These are phyloP conservation scores for Clitopilus hobsonii DNA, from an alignment of 768 basidiomycete species.

Conservation along the genomic window DNA sequence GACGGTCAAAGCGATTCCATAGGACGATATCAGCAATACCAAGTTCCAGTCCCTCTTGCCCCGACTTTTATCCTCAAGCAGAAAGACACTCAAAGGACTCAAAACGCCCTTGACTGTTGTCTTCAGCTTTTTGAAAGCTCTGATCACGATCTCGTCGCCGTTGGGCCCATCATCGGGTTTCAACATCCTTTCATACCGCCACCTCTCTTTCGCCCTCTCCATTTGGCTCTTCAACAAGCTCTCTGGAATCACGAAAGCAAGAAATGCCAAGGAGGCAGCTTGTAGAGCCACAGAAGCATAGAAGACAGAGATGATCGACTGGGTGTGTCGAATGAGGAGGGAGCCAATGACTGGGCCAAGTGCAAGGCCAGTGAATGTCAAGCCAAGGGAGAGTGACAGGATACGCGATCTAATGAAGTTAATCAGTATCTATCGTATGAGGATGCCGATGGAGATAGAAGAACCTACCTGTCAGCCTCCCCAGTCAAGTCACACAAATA, in stretches of 20 bases:
- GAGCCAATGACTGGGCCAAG: slow-evolving; percentile 73
- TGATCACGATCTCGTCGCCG: not conserved
- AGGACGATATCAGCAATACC: slow-evolving; percentile 46
- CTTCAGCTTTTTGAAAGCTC: not conserved
- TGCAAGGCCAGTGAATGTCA: slow-evolving; percentile 70
- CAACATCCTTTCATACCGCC: no score
- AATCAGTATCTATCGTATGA: not conserved
- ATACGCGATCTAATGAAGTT: slow-evolving; percentile 44
- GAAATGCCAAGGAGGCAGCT: slow-evolving; percentile 29
- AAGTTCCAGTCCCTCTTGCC: slow-evolving; percentile 60
- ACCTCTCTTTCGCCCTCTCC: not conserved
- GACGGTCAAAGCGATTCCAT: slow-evolving; percentile 42
- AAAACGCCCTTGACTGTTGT: slow-evolving; percentile 49
- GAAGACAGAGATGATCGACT: slow-evolving; percentile 60
- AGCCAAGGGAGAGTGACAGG: slow-evolving; percentile 63
- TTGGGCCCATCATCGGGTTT: no score
- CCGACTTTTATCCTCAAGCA: slow-evolving; percentile 24
- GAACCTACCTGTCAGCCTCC: slow-evolving; percentile 46
- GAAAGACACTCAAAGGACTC: slow-evolving; percentile 63
- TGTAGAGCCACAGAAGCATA: slow-evolving; percentile 56
- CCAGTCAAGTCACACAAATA: slow-evolving; percentile 68
- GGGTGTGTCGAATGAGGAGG: slow-evolving; percentile 55
- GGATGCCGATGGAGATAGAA: not conserved
- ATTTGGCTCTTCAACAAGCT: slow-evolving; percentile 55
- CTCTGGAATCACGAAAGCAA: slow-evolving; percentile 63